Conservation (phyloP, 352 stramenopile genomes). For the Phytophthora gonapodyides region DNA sequence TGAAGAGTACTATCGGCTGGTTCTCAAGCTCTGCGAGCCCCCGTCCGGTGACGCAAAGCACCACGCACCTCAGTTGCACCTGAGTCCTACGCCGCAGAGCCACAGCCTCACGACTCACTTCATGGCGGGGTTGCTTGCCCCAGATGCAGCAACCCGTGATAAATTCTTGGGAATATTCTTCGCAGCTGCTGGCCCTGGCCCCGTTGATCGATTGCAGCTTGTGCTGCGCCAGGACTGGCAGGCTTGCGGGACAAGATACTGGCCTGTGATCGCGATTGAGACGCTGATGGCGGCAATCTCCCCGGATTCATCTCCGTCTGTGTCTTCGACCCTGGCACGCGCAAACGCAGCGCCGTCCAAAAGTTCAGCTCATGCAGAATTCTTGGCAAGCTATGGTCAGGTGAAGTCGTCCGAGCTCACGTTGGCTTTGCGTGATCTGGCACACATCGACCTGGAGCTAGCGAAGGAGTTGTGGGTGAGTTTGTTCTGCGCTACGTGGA, state of each 20-base stretch:
- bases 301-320: conserved; percentile 15
- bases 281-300: conserved; percentile 62
- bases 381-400: conserved; percentile 34
- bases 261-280: conserved; percentile 82
- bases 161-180: conserved; percentile 83
- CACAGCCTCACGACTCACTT: conserved; percentile 80
- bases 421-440: conserved; percentile 63
- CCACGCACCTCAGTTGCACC: conserved; percentile 59
- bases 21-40: conserved; percentile 77
- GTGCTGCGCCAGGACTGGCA: conserved; percentile 88
- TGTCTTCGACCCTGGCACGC: conserved; percentile 9
- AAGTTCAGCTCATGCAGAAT: conserved; percentile 28
- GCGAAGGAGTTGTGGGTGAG: conserved; percentile 84
- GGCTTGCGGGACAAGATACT: conserved; percentile 83
- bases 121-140: conserved; percentile 78
- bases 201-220: conserved; percentile 61
- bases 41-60: conserved; percentile 59
- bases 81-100: conserved; percentile 62
- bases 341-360: conserved; percentile 7
- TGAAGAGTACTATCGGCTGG: conserved; percentile 78
- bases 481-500: conserved; percentile 72
- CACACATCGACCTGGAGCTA: conserved; percentile 84
- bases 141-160: conserved; percentile 58
- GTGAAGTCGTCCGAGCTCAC: conserved; percentile 51
- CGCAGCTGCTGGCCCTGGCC: conserved; percentile 40